These are phyloP conservation scores for Nicotiana obtusifolia DNA, from an alignment of 257 asterid genomes.

Conservation along the genomic window DNA sequence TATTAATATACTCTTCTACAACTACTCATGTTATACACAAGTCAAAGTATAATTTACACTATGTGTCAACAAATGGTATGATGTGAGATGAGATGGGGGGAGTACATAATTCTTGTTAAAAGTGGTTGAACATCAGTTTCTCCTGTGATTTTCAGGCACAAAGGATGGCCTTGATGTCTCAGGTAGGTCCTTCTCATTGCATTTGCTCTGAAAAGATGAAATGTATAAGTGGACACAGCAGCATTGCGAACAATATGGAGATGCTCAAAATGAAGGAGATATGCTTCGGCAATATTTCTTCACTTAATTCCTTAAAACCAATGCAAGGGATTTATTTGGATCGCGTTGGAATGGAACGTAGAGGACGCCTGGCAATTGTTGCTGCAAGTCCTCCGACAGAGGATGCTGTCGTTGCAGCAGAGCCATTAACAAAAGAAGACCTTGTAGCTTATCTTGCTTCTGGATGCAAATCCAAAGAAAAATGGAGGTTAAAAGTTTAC, in stretches of 20 bases:
- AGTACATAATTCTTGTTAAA: background rate
- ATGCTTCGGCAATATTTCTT: constrained; percentile 29
- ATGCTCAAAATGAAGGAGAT: constrained; percentile 39
- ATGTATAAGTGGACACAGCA: constrained; percentile 28
- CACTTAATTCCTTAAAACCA: constrained; percentile 34
- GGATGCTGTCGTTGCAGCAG: constrained; percentile 74
- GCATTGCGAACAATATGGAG: constrained; percentile 24
- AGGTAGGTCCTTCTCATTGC: constrained; percentile 47
- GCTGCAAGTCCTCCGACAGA: constrained; percentile 99
- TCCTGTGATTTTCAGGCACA: constrained; percentile 33
- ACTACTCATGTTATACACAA: background rate
- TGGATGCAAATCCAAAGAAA: constrained; percentile 93
- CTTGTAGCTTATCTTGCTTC: constrained; percentile 85
- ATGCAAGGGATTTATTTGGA: constrained; percentile 24
- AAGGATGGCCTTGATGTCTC: constrained; percentile 71
- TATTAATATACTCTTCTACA: background rate
- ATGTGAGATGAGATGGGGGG: background rate
- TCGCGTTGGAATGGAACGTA: constrained; percentile 24
- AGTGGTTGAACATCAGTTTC: background rate
- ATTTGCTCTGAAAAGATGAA: constrained; percentile 34
- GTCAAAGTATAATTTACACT: background rate
- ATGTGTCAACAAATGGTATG: background rate
- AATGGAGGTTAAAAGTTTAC: constrained; percentile 81
- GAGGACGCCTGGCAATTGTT: constrained; percentile 42
- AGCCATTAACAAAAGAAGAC: constrained; percentile 85